These are phyloP conservation scores for Allantophomopsis lycopodina DNA, from an alignment of 2,329 filamentous ascomycete species.

Conservation along the genomic window DNA sequence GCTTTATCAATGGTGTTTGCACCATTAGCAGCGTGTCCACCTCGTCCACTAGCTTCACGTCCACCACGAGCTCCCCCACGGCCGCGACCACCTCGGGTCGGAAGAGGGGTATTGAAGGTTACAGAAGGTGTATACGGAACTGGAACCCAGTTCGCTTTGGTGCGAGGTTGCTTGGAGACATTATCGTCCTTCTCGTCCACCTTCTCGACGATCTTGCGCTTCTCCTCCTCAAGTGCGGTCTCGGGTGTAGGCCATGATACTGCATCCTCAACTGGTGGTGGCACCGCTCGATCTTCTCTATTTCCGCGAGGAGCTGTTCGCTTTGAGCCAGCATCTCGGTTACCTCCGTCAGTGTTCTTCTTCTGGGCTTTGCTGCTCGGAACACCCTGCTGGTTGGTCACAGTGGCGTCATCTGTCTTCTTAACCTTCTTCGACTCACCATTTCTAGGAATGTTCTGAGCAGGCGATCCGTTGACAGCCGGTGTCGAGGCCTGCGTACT, in stretches of 20 bases:
- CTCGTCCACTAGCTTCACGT: constrained; percentile 23
- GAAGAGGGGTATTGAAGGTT: constrained; percentile 73
- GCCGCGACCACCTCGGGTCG: constrained; percentile 42
- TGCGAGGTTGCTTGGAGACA: constrained; percentile 35
- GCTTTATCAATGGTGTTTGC: constrained; percentile 12
- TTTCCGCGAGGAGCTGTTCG: constrained; percentile 15
- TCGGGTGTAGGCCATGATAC: constrained; percentile 86
- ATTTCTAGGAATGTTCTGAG: constrained; percentile 8
- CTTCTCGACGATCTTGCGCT: constrained; percentile 58
- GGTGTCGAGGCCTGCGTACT: constrained; percentile 4
- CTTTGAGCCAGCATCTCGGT: constrained; percentile 15
- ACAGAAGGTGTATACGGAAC: constrained; percentile 75
- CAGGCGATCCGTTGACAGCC: constrained; percentile 3
- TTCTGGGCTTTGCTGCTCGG: constrained; percentile 18
- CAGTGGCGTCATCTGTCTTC: constrained; percentile 19
- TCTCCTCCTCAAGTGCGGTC: constrained; percentile 60
- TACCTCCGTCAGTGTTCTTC: constrained; percentile 22
- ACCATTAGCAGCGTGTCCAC: constrained; percentile 12
- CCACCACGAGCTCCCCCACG: constrained; percentile 24
- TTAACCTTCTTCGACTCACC: constrained; percentile 23
- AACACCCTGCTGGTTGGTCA: constrained; percentile 18
- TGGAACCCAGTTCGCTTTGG: constrained; percentile 76
- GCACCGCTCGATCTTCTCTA: constrained; percentile 19
- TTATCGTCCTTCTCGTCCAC: constrained; percentile 45
- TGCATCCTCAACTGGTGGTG: constrained; percentile 63